These are phyloP conservation scores for Aegilops longissima DNA, from an alignment of 176 grass and related monocot species.

Conservation along the genomic window DNA sequence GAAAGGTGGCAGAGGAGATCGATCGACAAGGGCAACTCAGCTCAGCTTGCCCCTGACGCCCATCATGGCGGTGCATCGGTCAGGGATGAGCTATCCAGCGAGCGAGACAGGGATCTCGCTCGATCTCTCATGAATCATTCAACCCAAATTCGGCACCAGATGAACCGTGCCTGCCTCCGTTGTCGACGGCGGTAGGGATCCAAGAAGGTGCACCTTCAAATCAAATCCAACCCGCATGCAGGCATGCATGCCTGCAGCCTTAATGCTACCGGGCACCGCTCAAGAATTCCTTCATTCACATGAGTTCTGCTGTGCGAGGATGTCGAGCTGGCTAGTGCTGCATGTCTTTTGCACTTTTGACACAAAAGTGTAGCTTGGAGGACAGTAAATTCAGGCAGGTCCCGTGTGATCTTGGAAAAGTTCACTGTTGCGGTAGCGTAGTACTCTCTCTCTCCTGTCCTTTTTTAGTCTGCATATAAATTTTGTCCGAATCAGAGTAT, in stretches of 20 bases:
- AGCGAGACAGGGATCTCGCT: constrained; percentile 33
- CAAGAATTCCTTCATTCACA: constrained; percentile 30
- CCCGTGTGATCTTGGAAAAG: not conserved
- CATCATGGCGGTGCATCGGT: constrained; percentile 44
- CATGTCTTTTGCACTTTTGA: constrained; percentile 27
- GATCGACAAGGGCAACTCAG: not conserved
- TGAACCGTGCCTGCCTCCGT: not conserved
- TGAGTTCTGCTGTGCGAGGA: constrained; percentile 25
- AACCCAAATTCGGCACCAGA: constrained; percentile 15
- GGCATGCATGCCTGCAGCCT: constrained; percentile 2
- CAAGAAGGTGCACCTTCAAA: constrained; percentile 24
- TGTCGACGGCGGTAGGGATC: constrained; percentile 13
- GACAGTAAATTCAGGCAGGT: constrained; percentile 15
- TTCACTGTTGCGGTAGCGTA: not conserved
- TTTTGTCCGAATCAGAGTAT: no score
- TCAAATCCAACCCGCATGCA: not conserved
- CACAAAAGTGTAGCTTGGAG: constrained; percentile 11
- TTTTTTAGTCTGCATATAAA: no score
- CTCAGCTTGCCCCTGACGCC: constrained; percentile 15
- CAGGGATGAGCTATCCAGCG: constrained; percentile 25
- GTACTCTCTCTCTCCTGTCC: no score
- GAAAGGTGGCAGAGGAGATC: constrained; percentile 22
- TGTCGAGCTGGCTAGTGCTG: not conserved
- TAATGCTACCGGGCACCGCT: constrained; percentile 10
- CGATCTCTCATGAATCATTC: constrained; percentile 22